Evolutionary conservation across 805 yeast genomes (phyloP).

Genomic region (Wickerhamomyces sydowiorum): DNA sequence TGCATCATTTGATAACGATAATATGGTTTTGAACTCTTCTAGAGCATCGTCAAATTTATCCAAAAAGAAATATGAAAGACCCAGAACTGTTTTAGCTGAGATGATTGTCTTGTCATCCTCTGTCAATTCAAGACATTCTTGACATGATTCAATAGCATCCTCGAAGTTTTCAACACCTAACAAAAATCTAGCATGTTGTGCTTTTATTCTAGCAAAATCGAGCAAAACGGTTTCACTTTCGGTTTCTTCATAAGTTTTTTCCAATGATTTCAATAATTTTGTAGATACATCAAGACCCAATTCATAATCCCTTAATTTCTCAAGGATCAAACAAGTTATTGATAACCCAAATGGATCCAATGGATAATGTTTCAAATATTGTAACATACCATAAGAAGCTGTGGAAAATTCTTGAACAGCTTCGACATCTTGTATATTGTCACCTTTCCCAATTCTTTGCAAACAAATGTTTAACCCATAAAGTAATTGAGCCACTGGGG

Average conservation of each 20-base stretch:
- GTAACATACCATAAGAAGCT: conserved; percentile 62
- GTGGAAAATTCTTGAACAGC: conserved; percentile 60
- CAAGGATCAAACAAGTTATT: conserved; percentile 51
- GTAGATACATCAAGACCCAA: conserved; percentile 44
- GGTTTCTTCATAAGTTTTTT: conserved; percentile 46
- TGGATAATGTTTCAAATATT: conserved; percentile 58
- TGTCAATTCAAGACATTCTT: conserved; percentile 43
- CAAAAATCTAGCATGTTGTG: conserved; percentile 67
- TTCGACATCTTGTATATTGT: conserved; percentile 49
- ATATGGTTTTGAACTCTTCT: conserved; percentile 58
- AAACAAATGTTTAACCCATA: conserved; percentile 58
- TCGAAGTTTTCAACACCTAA: conserved; percentile 55
- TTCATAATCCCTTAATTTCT: conserved; percentile 61
- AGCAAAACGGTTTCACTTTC: conserved; percentile 43
- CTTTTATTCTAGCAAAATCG: conserved; percentile 52
- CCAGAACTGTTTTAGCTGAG: conserved; percentile 67
- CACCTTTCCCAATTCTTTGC: conserved; percentile 35
- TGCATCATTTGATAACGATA: conserved; percentile 50
- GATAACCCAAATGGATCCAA: conserved; percentile 51
- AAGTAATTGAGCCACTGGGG: conserved; percentile 62
- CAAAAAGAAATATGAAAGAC: conserved; percentile 61
- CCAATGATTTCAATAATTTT: conserved; percentile 43
- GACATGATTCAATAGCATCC: conserved; percentile 56
- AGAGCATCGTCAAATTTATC: conserved; percentile 61
- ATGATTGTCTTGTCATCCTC: conserved; percentile 32